phyloP scores from a whole-genome alignment of 495 filamentous ascomycete species.

The Podospora fimiseda region DNA sequence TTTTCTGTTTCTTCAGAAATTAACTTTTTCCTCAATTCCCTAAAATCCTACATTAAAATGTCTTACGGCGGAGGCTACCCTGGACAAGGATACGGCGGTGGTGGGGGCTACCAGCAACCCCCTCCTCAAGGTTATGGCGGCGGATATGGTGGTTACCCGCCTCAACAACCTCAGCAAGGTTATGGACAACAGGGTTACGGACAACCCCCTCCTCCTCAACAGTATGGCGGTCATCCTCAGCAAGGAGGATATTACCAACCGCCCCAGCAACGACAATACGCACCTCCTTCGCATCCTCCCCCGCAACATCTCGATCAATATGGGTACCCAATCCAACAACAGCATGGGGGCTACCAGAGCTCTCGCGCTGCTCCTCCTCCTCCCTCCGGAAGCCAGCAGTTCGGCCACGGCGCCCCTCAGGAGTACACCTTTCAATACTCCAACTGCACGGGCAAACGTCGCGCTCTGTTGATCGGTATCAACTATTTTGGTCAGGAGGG shows the following conservation, averaged over 20 bases:
- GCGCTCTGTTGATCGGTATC: slow-evolving; percentile 87
- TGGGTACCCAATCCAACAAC: slow-evolving; percentile 29
- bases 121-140: slow-evolving; percentile 14
- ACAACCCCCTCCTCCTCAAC: slow-evolving; percentile 15
- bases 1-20: neutral
- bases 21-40: neutral
- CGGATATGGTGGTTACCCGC: slow-evolving; percentile 24
- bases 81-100: slow-evolving; percentile 21
- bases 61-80: slow-evolving; percentile 25
- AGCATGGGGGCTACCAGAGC: slow-evolving; percentile 17
- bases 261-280: slow-evolving; percentile 22
- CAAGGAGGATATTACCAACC: slow-evolving; percentile 10
- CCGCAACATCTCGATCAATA: slow-evolving; percentile 30
- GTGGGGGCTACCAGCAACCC: slow-evolving; percentile 6
- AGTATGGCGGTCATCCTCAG: slow-evolving; percentile 18
- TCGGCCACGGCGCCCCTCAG: slow-evolving; percentile 43
- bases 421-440: slow-evolving; percentile 73
- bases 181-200: slow-evolving; percentile 12
- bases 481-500: slow-evolving; percentile 88
- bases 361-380: slow-evolving; percentile 43
- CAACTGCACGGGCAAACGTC: slow-evolving; percentile 75
- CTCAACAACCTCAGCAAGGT: slow-evolving; percentile 12
- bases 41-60: slow-evolving; percentile 6
- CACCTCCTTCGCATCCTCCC: slow-evolving; percentile 26
- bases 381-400: slow-evolving; percentile 36